Evolutionary conservation across 345 rosid species (phyloP).

Genomic region (Salix dunnii): DNA sequence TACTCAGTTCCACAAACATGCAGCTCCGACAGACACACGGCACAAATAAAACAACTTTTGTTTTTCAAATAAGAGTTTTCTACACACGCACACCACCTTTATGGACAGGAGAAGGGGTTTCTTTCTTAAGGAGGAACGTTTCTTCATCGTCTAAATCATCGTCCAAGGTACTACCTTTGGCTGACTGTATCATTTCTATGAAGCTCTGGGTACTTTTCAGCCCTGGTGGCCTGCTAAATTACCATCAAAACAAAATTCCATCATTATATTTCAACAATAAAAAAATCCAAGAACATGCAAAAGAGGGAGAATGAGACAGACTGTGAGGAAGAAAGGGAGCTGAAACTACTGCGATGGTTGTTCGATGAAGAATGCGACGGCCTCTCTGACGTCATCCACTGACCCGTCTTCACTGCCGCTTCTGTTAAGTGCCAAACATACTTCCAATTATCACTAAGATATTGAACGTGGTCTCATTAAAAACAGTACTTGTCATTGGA

Average conservation of each 20-base stretch:
- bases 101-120: conserved; percentile 48
- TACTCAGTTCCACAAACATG: not conserved
- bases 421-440: conserved; percentile 36
- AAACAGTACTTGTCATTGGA: not conserved
- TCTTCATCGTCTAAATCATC: conserved; percentile 75
- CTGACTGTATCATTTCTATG: conserved; percentile 84
- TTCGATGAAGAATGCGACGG: conserved; percentile 56
- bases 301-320: conserved; percentile 30
- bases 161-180: conserved; percentile 54
- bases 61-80: not conserved
- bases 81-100: conserved; percentile 29
- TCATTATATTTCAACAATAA: not conserved
- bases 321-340: conserved; percentile 70
- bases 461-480: not conserved
- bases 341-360: conserved; percentile 53
- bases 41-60: not conserved
- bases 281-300: not conserved
- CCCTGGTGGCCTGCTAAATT: conserved; percentile 52
- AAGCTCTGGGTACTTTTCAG: conserved; percentile 65
- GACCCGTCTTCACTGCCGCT: conserved; percentile 35
- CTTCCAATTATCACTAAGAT: not conserved
- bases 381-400: conserved; percentile 53
- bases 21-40: not conserved
- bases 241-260: not conserved
- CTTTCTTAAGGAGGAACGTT: conserved; percentile 67